A percentile compares a stretch with the other conserved stretches of the same genome.
Evolutionary conservation across 768 basidiomycete genomes (phyloP).

Genomic region (Auricularia sp.): DNA sequence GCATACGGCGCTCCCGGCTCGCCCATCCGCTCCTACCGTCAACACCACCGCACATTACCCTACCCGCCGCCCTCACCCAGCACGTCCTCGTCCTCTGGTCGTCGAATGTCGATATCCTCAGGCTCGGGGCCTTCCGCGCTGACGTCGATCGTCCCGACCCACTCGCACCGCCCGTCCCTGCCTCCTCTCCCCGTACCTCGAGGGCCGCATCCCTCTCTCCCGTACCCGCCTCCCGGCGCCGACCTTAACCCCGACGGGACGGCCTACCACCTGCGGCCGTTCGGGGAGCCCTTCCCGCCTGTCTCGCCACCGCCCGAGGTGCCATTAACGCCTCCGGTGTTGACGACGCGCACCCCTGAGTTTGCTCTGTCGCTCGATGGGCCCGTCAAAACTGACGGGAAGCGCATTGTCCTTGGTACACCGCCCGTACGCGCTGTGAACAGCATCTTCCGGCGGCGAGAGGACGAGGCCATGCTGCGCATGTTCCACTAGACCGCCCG

Average conservation of each 20-base stretch:
- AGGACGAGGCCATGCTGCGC: not conserved
- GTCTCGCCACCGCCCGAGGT: not conserved
- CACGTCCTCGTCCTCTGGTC: not conserved
- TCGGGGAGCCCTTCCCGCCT: not conserved
- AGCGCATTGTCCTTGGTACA: not conserved
- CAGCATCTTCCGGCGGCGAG: not conserved
- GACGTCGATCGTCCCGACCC: not conserved
- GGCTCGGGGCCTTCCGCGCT: not conserved
- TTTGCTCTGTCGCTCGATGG: not conserved
- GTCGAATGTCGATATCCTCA: not conserved
- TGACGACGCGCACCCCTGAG: not conserved
- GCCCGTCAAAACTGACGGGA: not conserved
- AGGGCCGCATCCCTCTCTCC: not conserved
- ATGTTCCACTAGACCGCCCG: not conserved
- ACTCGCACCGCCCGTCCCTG: not conserved
- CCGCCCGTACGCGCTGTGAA: not conserved
- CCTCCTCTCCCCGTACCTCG: not conserved
- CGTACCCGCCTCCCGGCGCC: not conserved
- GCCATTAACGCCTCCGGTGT: not conserved
- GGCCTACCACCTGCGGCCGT: not conserved
- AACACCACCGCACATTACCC: not conserved
- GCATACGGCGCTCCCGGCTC: not conserved
- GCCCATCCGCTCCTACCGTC: not conserved
- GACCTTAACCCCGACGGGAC: not conserved
- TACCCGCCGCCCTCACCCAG: not conserved